Evolutionary conservation across 2,329 filamentous ascomycete species (phyloP), one percentile per base, ranked within the genome.

Genomic region (Talaromyces rugulosus): DNA sequence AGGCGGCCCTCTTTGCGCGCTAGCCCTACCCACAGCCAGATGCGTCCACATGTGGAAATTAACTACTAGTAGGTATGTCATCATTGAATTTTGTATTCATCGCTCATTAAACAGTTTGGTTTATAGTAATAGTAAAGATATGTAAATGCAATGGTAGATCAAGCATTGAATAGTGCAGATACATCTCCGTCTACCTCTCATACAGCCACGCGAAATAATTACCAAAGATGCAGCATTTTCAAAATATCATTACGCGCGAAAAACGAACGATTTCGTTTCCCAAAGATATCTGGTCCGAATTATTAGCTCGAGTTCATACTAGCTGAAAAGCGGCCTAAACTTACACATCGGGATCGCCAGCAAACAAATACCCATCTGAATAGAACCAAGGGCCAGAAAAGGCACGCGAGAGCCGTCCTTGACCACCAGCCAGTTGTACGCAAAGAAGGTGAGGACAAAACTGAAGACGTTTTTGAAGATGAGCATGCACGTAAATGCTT

Each of bases 391-490:
- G 23, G 85, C 83, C 59, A 89, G 82, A 76, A 97, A 94, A 33
- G 58, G 58, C 0, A 85, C 79, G 27, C 70, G 69, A 54, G 83
- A 81, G 63, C 86, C 85, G 1, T 86, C 86, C 8, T 73, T 72
- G 0, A 78, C 66, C 9, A 89, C 82, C 30, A 96, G 82, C 93
- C 94, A 97, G 62, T 92, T 82, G 69, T 91, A 96, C 0, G 91
- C 92, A 67, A 86, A 89, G 73, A 88, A 96, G 0, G 93, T 96
- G 61, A 97, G 80, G 6, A 87, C 86, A 69, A 96, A 97, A 65
- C 88, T 90, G 78, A 97, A 96, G 65, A 97, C 84, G 76, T 97
- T 96, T 78, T 97, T 97, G 82, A 97, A 96, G 59, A 96, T 88
- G 66, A 96, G 84, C 73, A 95, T 85, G 76, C 91, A 91, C 0